Base-by-base conservation (phyloP, 2,329 filamentous ascomycete species). In the Dothiorella sarmentorum region DNA sequence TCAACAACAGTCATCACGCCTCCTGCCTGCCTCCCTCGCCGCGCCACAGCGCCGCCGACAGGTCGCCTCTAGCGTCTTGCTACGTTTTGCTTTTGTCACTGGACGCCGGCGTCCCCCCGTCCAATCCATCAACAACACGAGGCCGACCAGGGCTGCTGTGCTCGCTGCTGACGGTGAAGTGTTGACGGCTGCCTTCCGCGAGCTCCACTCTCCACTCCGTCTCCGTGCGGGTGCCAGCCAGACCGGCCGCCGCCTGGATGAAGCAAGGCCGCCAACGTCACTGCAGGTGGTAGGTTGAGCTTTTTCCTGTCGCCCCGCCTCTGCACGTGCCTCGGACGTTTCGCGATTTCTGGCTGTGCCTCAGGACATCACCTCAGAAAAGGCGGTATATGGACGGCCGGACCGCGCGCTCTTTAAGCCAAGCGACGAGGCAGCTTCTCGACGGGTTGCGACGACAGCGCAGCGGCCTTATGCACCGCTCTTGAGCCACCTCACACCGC, bases 81-180 rank as follows among this genome's bases (percentile, higher is more conserved):
- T 37, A 37, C 47, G 35, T 45, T 45, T 57, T 58, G 55, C 55
- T 58, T 58, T 58, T 49, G n/a, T 38, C 33, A 35, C 49, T 53
- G 49, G 37, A 53, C 49, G 49, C 49, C 24, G 49, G 49, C 49
- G 49, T n/a, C 49, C 33, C 43, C 43, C 49, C 43, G 55, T 47
- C 55, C 55, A 58, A 58, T 58, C 55, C 44, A 58, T 49, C 55
- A 40, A 38, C 55, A 58, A 58, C 55, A 58, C 55, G 55, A 49
- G 42, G 43, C 55, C 31, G 55, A 58, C 55, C 55, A 24, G 43
- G 55, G 55, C 55, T 45, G 49, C 49, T 38, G 49, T 53, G 49
- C 49, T 40, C 49, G 33, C 49, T n/a, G n/a, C n/a, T 53, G 33
- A 53, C 49, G 33, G 29, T 53, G 49, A 45, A n/a, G 33, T n/a